A percentile compares a stretch with the other conserved stretches of the same genome.
Evolutionary conservation across 495 filamentous ascomycete species (phyloP).

Genomic region (Aspergillus panamensis): DNA sequence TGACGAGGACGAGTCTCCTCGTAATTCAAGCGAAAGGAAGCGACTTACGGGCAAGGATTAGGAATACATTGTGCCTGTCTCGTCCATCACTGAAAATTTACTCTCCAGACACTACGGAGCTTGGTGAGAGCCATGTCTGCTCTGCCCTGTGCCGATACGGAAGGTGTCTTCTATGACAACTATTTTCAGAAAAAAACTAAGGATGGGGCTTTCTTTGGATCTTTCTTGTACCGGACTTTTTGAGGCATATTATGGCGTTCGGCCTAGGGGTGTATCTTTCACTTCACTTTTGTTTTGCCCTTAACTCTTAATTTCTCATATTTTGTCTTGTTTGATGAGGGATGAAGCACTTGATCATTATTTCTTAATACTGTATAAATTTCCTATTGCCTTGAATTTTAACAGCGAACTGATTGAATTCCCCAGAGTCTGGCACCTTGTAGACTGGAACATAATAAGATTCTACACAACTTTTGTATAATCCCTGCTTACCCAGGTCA

Average conservation of each 20-base stretch:
- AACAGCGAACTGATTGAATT: background rate
- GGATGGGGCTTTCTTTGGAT: conserved; percentile 14
- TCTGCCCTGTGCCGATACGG: conserved; percentile 16
- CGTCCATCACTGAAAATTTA: background rate
- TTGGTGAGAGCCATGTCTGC: background rate
- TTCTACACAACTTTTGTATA: too few relatives aligned
- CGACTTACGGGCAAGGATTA: conserved; percentile 55
- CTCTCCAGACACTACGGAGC: background rate
- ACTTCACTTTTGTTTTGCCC: conserved; percentile 7
- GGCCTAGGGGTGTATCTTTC: conserved; percentile 13
- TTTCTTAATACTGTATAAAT: conserved; percentile 12
- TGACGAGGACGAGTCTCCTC: conserved; percentile 55
- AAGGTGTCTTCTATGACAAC: background rate
- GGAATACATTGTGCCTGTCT: background rate
- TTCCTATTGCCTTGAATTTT: background rate
- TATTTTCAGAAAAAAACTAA: conserved; percentile 5
- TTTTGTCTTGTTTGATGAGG: conserved; percentile 11
- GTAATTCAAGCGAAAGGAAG: conserved; percentile 54
- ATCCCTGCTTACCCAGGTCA: too few relatives aligned
- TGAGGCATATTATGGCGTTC: conserved; percentile 26
- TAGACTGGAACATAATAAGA: background rate
- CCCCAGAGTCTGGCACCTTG: background rate
- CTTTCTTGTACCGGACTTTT: conserved; percentile 11
- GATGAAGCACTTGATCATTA: conserved; percentile 12
- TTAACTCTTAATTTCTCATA: conserved; percentile 8